These are phyloP conservation scores for Acacia pycnantha DNA, from an alignment of 331 rosid genomes.

Conservation along the genomic window DNA sequence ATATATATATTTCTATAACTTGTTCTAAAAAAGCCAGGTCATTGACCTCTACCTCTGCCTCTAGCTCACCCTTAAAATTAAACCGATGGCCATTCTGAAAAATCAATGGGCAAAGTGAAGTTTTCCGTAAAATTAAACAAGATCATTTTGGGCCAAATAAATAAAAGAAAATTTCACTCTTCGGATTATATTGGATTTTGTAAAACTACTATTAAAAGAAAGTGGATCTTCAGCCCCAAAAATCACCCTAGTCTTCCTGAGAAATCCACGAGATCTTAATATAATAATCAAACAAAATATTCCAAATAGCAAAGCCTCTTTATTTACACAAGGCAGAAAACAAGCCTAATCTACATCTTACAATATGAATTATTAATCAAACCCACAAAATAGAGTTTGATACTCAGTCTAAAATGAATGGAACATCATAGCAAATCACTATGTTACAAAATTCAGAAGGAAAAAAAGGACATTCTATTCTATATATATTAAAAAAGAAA, in stretches of 20 bases:
- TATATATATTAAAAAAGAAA: neutral
- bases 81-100: neutral
- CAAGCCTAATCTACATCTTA: neutral
- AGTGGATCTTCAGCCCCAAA: neutral
- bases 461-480: neutral
- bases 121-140: neutral
- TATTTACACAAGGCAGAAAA: neutral
- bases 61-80: neutral
- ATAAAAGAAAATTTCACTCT: neutral
- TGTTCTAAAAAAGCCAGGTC: too few species aligned
- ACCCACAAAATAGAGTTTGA: constrained; percentile 17
- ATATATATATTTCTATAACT: too few species aligned
- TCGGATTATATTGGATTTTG: neutral
- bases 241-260: neutral
- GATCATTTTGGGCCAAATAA: neutral
- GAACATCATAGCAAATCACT: constrained; percentile 16
- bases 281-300: neutral
- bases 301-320: constrained; percentile 6
- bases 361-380: constrained; percentile 1
- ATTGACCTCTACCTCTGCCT: neutral
- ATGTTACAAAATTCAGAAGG: neutral
- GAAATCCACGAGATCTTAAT: neutral
- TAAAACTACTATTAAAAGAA: neutral
- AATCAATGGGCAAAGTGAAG: neutral
- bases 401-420: constrained; percentile 36